phyloP scores from a whole-genome alignment of 495 filamentous ascomycete species.

The Polyplosphaeria fusca region DNA sequence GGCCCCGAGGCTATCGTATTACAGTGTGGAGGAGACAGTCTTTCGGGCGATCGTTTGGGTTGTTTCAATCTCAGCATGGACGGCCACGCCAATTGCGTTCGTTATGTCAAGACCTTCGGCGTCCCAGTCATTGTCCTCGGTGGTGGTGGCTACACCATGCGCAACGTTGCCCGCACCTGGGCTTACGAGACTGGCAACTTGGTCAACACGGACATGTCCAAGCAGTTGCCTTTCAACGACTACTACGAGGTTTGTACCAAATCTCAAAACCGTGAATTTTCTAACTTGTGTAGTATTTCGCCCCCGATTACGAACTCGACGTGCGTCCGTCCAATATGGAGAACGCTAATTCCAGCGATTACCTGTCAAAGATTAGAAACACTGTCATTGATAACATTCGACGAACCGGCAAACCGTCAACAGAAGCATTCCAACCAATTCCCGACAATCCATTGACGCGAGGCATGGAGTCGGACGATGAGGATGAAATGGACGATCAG shows the following conservation, averaged over 20 bases:
- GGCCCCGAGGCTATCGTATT: conserved; percentile 91
- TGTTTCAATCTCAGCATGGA: conserved; percentile 99
- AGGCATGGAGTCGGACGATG: conserved; percentile 76
- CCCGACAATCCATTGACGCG: conserved; percentile 62
- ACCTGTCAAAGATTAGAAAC: conserved; percentile 90
- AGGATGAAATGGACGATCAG: conserved; percentile 81
- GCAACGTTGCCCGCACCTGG: conserved; percentile 96
- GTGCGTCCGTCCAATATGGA: conserved; percentile 98
- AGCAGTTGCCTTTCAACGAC: conserved; percentile 91
- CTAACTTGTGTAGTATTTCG: conserved; percentile 70
- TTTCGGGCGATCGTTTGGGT: conserved; percentile 90
- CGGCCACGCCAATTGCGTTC: conserved; percentile 96
- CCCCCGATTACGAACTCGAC: conserved; percentile 91
- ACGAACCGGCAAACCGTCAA: conserved; percentile 84
- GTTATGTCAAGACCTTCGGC: conserved; percentile 88
- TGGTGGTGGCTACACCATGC: conserved; percentile 97
- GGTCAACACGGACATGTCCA: conserved; percentile 73
- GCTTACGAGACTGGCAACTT: conserved; percentile 92
- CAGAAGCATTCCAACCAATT: conserved; percentile 89
- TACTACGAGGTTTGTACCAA: conserved; percentile 83
- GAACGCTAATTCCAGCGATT: conserved; percentile 92
- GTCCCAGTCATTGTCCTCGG: conserved; percentile 89
- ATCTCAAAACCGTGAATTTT: conserved; percentile 8
- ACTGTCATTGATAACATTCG: conserved; percentile 91
- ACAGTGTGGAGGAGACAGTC: conserved; percentile 92